Evolutionary conservation across 2,329 filamentous ascomycete genomes (phyloP), one percentile per base, ranked within the genome.

Genomic region (Xylariales sp.): DNA sequence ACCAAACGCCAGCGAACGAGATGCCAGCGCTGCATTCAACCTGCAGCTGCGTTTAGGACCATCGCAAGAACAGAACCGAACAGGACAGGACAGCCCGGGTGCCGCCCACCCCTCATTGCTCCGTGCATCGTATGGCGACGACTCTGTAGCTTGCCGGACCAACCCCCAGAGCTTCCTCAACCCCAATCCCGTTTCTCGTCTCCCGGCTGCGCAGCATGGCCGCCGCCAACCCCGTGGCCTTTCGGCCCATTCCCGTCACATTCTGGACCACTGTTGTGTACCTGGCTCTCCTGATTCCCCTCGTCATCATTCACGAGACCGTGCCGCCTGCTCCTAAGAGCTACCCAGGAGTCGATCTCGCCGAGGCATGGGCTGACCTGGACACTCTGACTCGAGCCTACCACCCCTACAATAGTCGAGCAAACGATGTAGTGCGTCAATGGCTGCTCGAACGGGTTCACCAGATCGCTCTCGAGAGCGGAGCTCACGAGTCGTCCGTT

Each of bases 321-420:
- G 83, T 95, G 7, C 86, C 91, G 5, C 56, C 74, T 15, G 73
- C 80, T 34, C 83, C 86, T 0, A 62, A 57, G 4, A 67, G 70
- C 73, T 74, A 76, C 25, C 55, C 67, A 7, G 89, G 88, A 14
- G 66, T 94, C 53, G 88, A 95, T 53, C 65, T 97, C 37, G 84
- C 83, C 3, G 81, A 94, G 62, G 88, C 91, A 25, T 97, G 90
- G 90, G 63, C 72, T 11, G 90, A 97, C 56, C 70, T 98, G 21
- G 79, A 88, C 43, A 67, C 72, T 39, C 72, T 98, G 33, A 91
- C 85, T 23, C 72, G 72, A 46, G 71, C 73, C 2, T 93, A 85
- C 56, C 93, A 95, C 57, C 91, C 93, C 0, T 95, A 88, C 67
- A 96, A 95, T 63, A 90, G 85, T 49, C 82, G 73, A 42, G 72